Evolutionary conservation across 176 grass and related monocot genomes (phyloP).

Genomic region (Aegilops longissima): DNA sequence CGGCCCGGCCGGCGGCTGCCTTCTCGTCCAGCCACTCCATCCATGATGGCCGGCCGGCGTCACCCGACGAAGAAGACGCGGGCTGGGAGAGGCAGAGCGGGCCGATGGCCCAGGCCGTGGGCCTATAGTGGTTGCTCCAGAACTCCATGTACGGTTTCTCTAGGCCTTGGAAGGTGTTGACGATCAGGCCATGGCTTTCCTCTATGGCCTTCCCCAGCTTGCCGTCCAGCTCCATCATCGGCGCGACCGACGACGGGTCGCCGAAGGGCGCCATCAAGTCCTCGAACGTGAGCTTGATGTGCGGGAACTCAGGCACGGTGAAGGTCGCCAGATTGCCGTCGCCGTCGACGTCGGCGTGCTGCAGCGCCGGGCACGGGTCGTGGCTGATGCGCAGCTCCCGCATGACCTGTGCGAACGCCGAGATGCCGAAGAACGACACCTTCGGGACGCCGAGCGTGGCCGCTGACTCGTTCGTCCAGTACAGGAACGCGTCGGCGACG

Average conservation of each 20-base stretch:
- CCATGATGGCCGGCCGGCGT: background rate
- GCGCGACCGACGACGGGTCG: slow-evolving; percentile 36
- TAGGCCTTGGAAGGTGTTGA: slow-evolving; percentile 58
- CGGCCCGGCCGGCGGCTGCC: slow-evolving; percentile 3
- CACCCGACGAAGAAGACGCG: rapidly evolving
- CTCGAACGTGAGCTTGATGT: slow-evolving; percentile 40
- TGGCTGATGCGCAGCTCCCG: background rate
- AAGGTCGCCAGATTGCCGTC: slow-evolving; percentile 37
- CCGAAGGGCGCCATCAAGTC: slow-evolving; percentile 63
- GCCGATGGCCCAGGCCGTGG: slow-evolving; percentile 36
- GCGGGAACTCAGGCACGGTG: slow-evolving; percentile 52
- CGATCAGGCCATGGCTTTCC: slow-evolving; percentile 32
- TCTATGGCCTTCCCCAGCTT: background rate
- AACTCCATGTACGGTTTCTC: slow-evolving; percentile 47
- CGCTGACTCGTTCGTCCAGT: slow-evolving; percentile 45
- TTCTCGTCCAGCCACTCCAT: slow-evolving; percentile 58
- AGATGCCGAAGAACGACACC: slow-evolving; percentile 44
- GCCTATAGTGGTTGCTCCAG: slow-evolving; percentile 6
- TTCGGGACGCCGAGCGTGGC: slow-evolving; percentile 37
- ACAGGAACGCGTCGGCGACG: slow-evolving; percentile 54
- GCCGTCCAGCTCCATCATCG: slow-evolving; percentile 35
- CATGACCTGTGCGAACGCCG: slow-evolving; percentile 44
- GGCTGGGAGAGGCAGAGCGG: slow-evolving; percentile 46
- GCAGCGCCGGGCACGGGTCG: slow-evolving; percentile 36
- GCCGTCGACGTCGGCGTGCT: background rate